Conservation (phyloP, 805 yeast species). For the Priceomyces medius region DNA sequence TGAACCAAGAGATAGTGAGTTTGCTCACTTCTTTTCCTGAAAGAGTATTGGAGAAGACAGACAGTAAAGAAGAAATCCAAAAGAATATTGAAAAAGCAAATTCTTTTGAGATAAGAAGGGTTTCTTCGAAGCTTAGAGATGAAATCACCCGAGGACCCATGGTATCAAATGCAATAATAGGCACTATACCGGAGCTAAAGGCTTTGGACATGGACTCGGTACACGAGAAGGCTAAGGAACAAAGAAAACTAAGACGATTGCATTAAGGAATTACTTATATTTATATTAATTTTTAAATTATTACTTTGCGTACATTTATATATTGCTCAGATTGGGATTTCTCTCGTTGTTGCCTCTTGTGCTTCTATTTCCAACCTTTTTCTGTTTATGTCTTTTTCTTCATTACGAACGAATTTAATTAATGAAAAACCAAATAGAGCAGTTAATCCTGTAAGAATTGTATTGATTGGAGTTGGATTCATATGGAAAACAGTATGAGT, state of each 20-base stretch:
- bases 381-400: slow-evolving; percentile 45
- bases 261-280: background rate
- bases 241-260: slow-evolving; percentile 11
- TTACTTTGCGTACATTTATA: background rate
- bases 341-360: slow-evolving; percentile 50
- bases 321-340: slow-evolving; percentile 32
- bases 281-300: background rate
- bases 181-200: slow-evolving; percentile 20
- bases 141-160: background rate
- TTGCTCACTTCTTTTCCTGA: slow-evolving; percentile 1
- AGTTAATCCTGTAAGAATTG: slow-evolving; percentile 53
- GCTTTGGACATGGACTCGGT: slow-evolving; percentile 29
- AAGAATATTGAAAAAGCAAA: slow-evolving; percentile 4
- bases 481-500: slow-evolving; percentile 68
- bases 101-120: background rate
- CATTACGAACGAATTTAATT: slow-evolving; percentile 43
- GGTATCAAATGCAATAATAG: background rate
- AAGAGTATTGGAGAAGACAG: background rate
- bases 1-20: background rate
- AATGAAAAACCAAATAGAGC: slow-evolving; percentile 48
- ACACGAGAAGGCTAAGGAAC: slow-evolving; percentile 12
- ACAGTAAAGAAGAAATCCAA: background rate
- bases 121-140: background rate
- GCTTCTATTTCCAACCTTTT: slow-evolving; percentile 62
- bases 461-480: slow-evolving; percentile 81